A percentile compares a stretch with the other conserved stretches of the same genome.
phyloP scores from a whole-genome alignment of 2,329 filamentous ascomycete species.

The Pezicula radicicola region DNA sequence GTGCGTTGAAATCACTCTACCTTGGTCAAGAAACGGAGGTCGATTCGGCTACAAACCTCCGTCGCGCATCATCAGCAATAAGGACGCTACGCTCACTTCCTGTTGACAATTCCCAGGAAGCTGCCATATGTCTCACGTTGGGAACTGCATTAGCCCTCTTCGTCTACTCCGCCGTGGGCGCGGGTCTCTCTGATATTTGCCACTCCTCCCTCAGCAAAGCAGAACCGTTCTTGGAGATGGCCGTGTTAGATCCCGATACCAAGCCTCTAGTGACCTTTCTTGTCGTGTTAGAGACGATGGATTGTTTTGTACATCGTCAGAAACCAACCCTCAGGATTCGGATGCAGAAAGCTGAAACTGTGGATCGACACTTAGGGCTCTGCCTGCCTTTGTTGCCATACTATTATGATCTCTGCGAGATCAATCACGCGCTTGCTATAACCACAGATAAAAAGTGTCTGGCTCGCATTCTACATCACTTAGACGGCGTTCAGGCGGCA shows the following conservation, averaged over 20 bases:
- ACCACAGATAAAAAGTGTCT: conserved; percentile 9
- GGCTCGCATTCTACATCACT: conserved; percentile 14
- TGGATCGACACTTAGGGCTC: conserved; percentile 24
- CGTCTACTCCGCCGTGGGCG: conserved; percentile 23
- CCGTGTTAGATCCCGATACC: conserved; percentile 8
- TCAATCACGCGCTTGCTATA: conserved; percentile 18
- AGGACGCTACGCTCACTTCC: no score
- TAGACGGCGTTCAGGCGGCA: conserved; percentile 15
- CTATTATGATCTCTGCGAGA: conserved; percentile 25
- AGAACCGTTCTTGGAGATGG: conserved; percentile 12
- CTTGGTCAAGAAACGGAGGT: no score
- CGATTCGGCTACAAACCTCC: no score
- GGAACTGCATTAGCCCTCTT: conserved; percentile 20
- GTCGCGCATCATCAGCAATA: no score
- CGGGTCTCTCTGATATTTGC: conserved; percentile 14
- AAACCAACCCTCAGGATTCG: conserved; percentile 19
- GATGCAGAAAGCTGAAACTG: not conserved
- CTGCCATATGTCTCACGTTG: conserved; percentile 18
- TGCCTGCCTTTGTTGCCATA: conserved; percentile 23
- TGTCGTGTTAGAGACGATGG: conserved; percentile 23
- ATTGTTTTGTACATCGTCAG: conserved; percentile 23
- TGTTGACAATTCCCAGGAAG: conserved; percentile 11
- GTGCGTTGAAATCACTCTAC: conserved; percentile 10
- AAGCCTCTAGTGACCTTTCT: conserved; percentile 20
- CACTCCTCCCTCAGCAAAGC: conserved; percentile 20